Conservation (phyloP, 148 eudicot species). For the Salicornia ramosissima region DNA sequence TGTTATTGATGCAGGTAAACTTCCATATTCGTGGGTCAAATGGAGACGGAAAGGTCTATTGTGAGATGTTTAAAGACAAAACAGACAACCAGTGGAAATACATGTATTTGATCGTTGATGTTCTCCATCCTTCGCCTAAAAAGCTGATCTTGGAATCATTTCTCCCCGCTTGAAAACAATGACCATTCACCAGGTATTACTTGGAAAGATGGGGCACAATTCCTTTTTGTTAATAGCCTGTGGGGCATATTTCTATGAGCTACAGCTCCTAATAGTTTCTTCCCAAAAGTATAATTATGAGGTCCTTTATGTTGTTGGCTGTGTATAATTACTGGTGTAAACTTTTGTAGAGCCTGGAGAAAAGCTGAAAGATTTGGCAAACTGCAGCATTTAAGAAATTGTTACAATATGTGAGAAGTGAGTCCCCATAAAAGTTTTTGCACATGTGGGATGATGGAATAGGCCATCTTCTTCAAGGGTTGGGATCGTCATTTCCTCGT, state of each 20-base stretch:
- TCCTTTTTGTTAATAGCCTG: not conserved
- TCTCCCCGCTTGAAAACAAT: constrained; percentile 44
- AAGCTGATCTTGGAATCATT: constrained; percentile 69
- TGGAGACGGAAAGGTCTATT: constrained; percentile 63
- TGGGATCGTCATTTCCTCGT: not conserved
- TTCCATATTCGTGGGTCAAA: constrained; percentile 72
- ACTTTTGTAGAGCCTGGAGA: constrained; percentile 5
- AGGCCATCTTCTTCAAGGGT: not conserved
- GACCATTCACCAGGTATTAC: not conserved
- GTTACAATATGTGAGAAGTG: not conserved
- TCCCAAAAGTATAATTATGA: not conserved
- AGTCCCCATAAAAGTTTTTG: not conserved
- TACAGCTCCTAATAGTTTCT: not conserved
- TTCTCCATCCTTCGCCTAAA: constrained; percentile 48
- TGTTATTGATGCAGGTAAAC: constrained; percentile 45
- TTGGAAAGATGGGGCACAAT: not conserved
- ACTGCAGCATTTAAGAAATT: constrained; percentile 9
- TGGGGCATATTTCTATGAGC: not conserved
- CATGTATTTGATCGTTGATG: constrained; percentile 59
- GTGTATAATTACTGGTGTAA: not conserved
- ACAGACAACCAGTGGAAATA: constrained; percentile 68
- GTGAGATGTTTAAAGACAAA: constrained; percentile 86
- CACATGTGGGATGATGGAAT: not conserved
- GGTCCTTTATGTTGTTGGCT: not conserved
- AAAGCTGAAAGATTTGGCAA: constrained; percentile 12